phyloP scores from a whole-genome alignment of 176 grass and related monocot species.

The Hyparrhenia diplandra region DNA sequence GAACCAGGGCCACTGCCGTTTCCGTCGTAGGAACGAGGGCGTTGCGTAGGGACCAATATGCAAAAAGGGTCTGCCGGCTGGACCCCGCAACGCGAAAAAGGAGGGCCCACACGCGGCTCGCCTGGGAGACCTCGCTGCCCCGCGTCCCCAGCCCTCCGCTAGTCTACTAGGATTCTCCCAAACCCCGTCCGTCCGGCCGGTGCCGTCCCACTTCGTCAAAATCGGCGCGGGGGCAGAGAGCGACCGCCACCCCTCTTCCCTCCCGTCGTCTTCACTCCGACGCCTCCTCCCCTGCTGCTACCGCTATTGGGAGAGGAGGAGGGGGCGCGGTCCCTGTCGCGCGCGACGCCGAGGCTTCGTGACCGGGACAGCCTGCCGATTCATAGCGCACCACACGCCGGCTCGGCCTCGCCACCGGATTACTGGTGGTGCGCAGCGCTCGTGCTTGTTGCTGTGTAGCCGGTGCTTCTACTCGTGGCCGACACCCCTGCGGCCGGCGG shows the following conservation, averaged over 20 bases:
- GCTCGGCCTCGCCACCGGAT: not conserved
- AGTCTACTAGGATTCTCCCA: not conserved
- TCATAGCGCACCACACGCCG: not conserved
- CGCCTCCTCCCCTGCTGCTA: not conserved
- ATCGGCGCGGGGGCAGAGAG: not conserved
- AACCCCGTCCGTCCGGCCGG: not conserved
- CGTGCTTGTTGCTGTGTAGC: not conserved
- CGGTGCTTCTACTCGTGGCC: not conserved
- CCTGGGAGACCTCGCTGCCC: slow-evolving; percentile 9
- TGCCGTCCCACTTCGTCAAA: not conserved
- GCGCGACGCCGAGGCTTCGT: not conserved
- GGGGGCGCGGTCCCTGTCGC: not conserved
- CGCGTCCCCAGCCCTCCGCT: slow-evolving; percentile 30
- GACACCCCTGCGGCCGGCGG: not conserved
- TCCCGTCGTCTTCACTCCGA: slow-evolving; percentile 31
- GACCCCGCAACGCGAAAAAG: slow-evolving; percentile 5
- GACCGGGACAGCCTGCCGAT: not conserved
- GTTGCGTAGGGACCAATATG: not conserved
- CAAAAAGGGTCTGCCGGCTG: not conserved
- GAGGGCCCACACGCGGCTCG: not conserved
- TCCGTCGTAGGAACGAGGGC: not conserved
- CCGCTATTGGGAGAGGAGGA: not conserved
- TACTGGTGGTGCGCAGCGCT: not conserved
- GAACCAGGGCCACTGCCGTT: not conserved
- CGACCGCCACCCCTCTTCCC: not conserved